Conservation (phyloP, 2,329 filamentous ascomycete genomes). For the Rhynchosporium agropyri region DNA sequence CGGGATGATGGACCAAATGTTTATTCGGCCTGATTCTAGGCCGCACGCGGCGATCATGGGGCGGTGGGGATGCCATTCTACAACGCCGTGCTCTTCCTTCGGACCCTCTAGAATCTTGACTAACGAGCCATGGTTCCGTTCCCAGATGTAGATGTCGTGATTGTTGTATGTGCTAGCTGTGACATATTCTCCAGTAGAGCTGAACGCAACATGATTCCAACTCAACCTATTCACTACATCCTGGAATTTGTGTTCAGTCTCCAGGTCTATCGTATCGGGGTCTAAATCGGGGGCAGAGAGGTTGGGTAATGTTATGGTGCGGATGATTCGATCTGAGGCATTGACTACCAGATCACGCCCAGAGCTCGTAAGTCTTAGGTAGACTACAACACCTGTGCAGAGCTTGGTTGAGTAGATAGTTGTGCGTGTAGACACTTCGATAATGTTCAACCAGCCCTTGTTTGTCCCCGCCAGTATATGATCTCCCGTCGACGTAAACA, state of each 20-base stretch:
- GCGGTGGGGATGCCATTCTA: conserved; percentile 93
- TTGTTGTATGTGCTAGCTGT: conserved; percentile 98
- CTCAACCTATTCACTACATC: conserved; percentile 93
- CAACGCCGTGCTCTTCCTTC: conserved; percentile 92
- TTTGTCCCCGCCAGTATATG: conserved; percentile 92
- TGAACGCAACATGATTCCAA: conserved; percentile 98
- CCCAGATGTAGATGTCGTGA: conserved; percentile 98
- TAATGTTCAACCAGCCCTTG: conserved; percentile 95
- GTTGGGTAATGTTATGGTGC: conserved; percentile 88
- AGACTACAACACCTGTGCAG: conserved; percentile 84
- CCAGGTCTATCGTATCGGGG: conserved; percentile 82
- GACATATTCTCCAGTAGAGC: conserved; percentile 91
- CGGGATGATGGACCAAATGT: conserved; percentile 93
- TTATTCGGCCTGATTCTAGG: conserved; percentile 88
- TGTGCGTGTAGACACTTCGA: conserved; percentile 77
- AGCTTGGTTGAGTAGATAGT: conserved; percentile 90
- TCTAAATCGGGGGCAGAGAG: conserved; percentile 70
- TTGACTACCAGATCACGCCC: conserved; percentile 90
- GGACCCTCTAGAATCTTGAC: conserved; percentile 97
- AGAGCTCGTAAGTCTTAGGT: conserved; percentile 80
- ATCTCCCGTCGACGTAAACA: conserved; percentile 83
- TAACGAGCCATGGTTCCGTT: conserved; percentile 87
- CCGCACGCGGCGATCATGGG: conserved; percentile 90
- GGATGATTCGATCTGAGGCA: conserved; percentile 90
- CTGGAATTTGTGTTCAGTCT: conserved; percentile 97